Conservation (phyloP, 192 early-diverging fungal genomes). For the Spizellomyces punctatus region DNA sequence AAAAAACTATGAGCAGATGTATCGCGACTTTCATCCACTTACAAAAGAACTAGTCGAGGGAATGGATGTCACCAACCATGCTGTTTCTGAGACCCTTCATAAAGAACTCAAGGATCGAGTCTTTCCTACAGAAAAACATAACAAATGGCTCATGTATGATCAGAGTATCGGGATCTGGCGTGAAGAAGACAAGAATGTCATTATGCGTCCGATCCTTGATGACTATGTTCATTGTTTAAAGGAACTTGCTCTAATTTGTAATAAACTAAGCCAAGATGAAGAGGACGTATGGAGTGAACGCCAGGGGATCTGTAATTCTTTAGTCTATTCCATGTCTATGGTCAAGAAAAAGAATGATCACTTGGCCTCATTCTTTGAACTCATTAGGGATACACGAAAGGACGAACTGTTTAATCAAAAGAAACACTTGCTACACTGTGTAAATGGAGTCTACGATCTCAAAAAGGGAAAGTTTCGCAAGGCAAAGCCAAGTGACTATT, state of each 20-base stretch:
- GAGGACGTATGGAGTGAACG: neutral
- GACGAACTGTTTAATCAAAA: neutral
- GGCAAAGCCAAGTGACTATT: constrained; percentile 1
- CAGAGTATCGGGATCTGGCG: neutral
- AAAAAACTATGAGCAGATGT: neutral
- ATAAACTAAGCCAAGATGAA: neutral
- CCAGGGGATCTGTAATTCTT: neutral
- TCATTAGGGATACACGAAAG: neutral
- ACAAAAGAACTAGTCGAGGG: neutral
- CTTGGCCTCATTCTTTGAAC: neutral
- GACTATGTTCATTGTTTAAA: neutral
- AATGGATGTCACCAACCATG: neutral
- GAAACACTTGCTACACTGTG: neutral
- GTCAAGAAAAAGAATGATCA: constrained; percentile 5
- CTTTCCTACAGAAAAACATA: neutral
- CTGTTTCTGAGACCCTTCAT: constrained; percentile 2
- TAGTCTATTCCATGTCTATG: neutral
- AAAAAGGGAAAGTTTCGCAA: constrained; percentile 1
- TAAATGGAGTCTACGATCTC: constrained; percentile 3
- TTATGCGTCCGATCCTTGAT: neutral
- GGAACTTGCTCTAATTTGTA: neutral
- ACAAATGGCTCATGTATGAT: neutral
- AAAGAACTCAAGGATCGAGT: neutral
- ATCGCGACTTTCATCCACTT: neutral
- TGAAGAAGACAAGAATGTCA: neutral